Percentiles rank a stretch among this genome's conserved stretches.
These are phyloP conservation scores for Epithemia pelagica DNA, from an alignment of 108 stramenopile genomes.

Conservation along the genomic window DNA sequence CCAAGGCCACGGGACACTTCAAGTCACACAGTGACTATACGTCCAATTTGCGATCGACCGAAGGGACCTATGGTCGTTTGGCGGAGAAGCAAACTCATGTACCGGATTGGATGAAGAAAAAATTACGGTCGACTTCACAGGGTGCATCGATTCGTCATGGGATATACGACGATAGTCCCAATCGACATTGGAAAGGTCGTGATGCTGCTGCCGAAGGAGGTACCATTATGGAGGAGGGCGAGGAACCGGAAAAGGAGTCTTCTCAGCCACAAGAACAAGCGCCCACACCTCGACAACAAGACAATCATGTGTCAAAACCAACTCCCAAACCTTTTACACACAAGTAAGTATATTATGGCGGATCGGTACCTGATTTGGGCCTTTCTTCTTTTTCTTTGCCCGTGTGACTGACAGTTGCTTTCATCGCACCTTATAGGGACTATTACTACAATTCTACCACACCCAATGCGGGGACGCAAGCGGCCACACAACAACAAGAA, in stretches of 20 bases:
- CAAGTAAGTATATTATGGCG: too few species aligned
- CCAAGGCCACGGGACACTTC: neutral
- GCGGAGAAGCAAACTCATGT: conserved; percentile 4
- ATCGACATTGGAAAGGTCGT: neutral
- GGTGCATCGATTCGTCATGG: conserved; percentile 9
- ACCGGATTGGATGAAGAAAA: conserved; percentile 10
- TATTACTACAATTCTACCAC: neutral
- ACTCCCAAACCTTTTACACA: neutral
- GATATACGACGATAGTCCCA: conserved; percentile 13
- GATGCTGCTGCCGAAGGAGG: neutral
- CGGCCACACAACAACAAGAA: neutral
- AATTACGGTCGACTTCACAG: conserved; percentile 7
- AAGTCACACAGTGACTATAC: neutral
- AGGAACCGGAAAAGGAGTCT: neutral
- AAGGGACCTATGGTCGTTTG: conserved; percentile 10
- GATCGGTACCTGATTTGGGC: too few species aligned
- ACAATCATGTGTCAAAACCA: neutral
- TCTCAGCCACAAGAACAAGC: neutral
- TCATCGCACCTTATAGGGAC: too few species aligned
- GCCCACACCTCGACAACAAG: neutral
- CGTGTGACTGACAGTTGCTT: too few species aligned
- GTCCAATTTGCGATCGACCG: conserved; percentile 7
- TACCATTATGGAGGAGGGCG: too few species aligned
- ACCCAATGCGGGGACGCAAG: neutral
- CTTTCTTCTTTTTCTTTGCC: too few species aligned